phyloP scores from a whole-genome alignment of 2,329 filamentous ascomycete genomes.

The Verticillium dahliae region DNA sequence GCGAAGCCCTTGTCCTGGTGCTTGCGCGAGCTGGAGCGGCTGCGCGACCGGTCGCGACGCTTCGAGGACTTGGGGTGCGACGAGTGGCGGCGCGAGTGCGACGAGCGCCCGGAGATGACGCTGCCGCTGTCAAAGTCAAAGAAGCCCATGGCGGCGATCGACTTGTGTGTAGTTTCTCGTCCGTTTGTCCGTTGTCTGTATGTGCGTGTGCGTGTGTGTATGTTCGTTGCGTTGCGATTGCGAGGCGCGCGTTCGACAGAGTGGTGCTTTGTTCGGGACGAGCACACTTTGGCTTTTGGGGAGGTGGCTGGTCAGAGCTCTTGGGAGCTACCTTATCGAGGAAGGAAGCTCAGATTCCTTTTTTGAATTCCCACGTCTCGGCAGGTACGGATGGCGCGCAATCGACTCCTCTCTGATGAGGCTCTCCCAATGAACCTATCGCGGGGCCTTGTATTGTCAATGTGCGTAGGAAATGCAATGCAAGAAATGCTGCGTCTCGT shows the following conservation, averaged over 20 bases:
- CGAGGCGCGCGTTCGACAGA: no score
- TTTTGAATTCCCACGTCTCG: background rate
- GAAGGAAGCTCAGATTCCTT: background rate
- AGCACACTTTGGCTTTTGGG: no score
- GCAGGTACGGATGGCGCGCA: background rate
- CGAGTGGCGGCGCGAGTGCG: constrained; percentile 11
- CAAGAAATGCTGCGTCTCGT: constrained; percentile 1
- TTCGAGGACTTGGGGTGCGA: constrained; percentile 19
- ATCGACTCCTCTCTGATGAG: background rate
- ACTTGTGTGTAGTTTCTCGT: background rate
- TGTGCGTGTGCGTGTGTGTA: no score
- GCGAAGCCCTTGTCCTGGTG: constrained; percentile 29
- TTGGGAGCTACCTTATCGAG: background rate
- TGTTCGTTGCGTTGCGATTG: no score
- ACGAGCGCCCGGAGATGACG: constrained; percentile 10
- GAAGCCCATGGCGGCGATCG: constrained; percentile 8
- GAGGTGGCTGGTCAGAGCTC: background rate
- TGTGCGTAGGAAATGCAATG: constrained; percentile 1
- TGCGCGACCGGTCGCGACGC: constrained; percentile 31
- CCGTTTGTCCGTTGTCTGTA: background rate
- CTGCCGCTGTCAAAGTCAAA: constrained; percentile 11
- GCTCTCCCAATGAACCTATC: background rate
- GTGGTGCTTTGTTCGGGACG: no score
- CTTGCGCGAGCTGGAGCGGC: constrained; percentile 25
- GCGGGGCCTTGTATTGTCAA: background rate